A percentile compares a stretch with the other conserved stretches of the same genome.
Evolutionary conservation across 139 green algal genomes (phyloP).

Genomic region (Chlamydomonas applanata): DNA sequence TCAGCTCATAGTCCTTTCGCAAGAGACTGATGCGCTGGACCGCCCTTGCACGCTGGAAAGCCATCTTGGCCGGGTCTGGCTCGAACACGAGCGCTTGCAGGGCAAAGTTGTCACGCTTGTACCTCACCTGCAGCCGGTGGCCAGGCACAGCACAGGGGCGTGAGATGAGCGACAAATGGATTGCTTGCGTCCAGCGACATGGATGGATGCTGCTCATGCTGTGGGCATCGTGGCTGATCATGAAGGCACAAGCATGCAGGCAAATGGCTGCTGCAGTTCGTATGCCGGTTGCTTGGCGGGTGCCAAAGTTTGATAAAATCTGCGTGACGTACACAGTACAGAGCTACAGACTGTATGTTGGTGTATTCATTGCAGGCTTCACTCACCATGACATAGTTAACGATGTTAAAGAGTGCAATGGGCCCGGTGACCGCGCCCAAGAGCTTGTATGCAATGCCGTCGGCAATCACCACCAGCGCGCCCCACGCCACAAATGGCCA

Average conservation of each 20-base stretch:
- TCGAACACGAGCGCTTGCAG: slow-evolving; percentile 8
- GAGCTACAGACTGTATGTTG: no score
- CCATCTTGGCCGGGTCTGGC: not conserved
- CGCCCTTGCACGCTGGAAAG: not conserved
- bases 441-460: slow-evolving; percentile 3
- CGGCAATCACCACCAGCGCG: not conserved
- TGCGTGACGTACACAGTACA: no score
- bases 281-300: no score
- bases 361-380: not conserved
- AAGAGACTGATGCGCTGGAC: not conserved
- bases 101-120: slow-evolving; percentile 11
- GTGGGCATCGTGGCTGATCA: no score
- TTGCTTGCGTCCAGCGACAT: no score
- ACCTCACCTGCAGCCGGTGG: not conserved
- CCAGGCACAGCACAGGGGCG: no score
- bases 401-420: slow-evolving; percentile 12
- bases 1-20: not conserved
- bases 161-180: no score
- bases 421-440: not conserved
- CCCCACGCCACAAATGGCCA: slow-evolving; percentile 1
- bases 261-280: no score
- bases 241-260: no score
- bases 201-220: no score
- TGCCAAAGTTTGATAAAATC: no score
- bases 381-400: not conserved